A percentile compares a stretch with the other conserved stretches of the same genome.
Evolutionary conservation across 371 early-diverging fungal species (phyloP).

Genomic region (Haplosporangium sp.): DNA sequence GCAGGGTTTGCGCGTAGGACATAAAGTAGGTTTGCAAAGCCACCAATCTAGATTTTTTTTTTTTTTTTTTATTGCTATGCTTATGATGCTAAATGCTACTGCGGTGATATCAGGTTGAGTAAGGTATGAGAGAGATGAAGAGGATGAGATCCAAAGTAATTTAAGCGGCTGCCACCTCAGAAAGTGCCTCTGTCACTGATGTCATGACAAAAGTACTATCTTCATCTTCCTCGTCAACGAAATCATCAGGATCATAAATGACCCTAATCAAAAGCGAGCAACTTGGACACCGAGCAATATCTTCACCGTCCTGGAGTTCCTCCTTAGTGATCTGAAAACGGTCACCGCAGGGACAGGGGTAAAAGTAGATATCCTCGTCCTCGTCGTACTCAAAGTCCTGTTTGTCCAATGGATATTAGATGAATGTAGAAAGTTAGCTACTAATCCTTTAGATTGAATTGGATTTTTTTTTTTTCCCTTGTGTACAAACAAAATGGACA

Average conservation of each 20-base stretch:
- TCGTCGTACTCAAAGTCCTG: conserved; percentile 98
- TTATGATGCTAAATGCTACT: neutral
- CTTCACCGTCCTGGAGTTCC: conserved; percentile 93
- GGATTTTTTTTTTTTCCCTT: neutral
- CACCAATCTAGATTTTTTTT: neutral
- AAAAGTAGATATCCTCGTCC: conserved; percentile 86
- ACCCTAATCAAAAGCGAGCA: conserved; percentile 95
- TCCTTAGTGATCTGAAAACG: conserved; percentile 92
- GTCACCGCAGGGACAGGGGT: conserved; percentile 99
- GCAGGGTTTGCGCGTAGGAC: neutral
- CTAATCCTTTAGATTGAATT: neutral
- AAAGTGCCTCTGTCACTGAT: conserved; percentile 34
- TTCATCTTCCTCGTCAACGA: conserved; percentile 50
- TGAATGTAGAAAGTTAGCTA: neutral
- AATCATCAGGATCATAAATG: conserved; percentile 78
- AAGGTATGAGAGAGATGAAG: neutral
- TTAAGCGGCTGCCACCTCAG: conserved; percentile 44
- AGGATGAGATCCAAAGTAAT: neutral
- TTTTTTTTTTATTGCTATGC: conserved; percentile 2
- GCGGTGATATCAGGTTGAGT: neutral
- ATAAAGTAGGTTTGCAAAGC: neutral
- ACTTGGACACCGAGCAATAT: conserved; percentile 95
- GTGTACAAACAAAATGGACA: neutral
- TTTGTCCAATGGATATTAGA: neutral
- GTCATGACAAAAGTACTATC: conserved; percentile 45